Base-by-base conservation (phyloP, 2,329 filamentous ascomycete genomes). In the Elsinoe ampelina region DNA sequence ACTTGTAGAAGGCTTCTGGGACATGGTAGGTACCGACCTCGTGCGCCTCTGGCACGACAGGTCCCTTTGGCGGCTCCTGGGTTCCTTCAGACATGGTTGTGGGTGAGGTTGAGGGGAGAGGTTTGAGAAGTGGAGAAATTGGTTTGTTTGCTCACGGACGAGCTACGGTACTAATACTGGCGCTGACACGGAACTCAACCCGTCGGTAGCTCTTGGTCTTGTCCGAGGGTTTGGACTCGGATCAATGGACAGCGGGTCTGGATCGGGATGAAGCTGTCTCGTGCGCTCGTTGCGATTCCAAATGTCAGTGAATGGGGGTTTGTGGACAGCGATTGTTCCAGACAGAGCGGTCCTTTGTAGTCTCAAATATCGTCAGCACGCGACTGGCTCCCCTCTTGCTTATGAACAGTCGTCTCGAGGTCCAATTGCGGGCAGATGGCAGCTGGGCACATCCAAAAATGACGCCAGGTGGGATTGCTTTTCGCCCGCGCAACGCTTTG, bases 11-110 rank as follows among this genome's bases (percentile, higher is more conserved):
- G n/a, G 73, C 73, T 61, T 81, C 73, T 60, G 81, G 81, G 51
- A 83, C 78, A 67, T 81, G 76, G 71, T 74, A 89, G 17, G 86
- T 90, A 72, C 88, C 84, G 64, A 89, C 85, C 68, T 84, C 74
- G 72, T 89, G 86, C 67, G 86, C 85, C 77, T 90, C 87, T 60
- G 79, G 77, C 66, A 90, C 86, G 65, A 87, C 84, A 48, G 79
- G 80, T 63, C 50, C 57, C 60, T 63, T 22, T 26, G 66, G 65
- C 32, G 73, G 72, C 63, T 71, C 68, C 38, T 68, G 65, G 54
- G 67, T 60, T 60, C 74, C 74, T 63, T 76, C 74, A 60, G 74
- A 75, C 74, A 76, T 76, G 58, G 20, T 65, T 47, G 43, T 39
- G 20, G 38, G 38, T 19, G 36, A 22, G 11, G 11, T 30, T 19